phyloP scores from a whole-genome alignment of 2,329 filamentous ascomycete genomes.

The Helicocarpus griseus region DNA sequence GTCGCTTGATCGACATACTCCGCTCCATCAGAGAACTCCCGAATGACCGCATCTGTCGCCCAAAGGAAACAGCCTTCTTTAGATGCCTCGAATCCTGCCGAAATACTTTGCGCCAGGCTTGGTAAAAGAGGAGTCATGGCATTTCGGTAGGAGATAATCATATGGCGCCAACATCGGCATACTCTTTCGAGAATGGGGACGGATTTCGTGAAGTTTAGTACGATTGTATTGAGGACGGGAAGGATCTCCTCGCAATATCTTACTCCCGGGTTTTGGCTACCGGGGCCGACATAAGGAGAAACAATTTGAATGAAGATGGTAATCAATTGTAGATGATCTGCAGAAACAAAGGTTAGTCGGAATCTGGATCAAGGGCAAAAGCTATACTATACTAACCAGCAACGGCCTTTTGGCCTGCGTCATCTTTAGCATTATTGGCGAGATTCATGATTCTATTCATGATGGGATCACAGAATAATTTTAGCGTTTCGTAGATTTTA shows the following conservation, averaged over 20 bases:
- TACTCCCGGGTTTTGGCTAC: conserved; percentile 76
- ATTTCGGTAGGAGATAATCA: conserved; percentile 91
- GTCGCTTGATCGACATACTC: conserved; percentile 76
- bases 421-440: conserved; percentile 73
- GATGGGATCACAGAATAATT: conserved; percentile 87
- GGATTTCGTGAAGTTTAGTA: conserved; percentile 78
- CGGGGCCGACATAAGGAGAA: conserved; percentile 62
- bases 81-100: conserved; percentile 72
- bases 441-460: conserved; percentile 76
- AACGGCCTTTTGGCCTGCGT: conserved; percentile 73
- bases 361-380: conserved; percentile 3
- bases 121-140: conserved; percentile 78
- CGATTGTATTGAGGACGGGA: conserved; percentile 72
- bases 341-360: background rate
- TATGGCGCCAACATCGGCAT: conserved; percentile 91
- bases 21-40: conserved; percentile 86
- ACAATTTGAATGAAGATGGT: conserved; percentile 78
- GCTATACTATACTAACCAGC: conserved; percentile 51
- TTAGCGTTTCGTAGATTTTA: conserved; percentile 75
- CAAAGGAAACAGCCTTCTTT: conserved; percentile 96
- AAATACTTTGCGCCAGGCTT: conserved; percentile 78
- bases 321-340: conserved; percentile 82
- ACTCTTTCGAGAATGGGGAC: conserved; percentile 85
- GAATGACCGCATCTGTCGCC: conserved; percentile 88
- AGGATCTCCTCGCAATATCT: conserved; percentile 96